Base-by-base conservation (phyloP, 2,329 filamentous ascomycete genomes). In the Monosporascus sp. region DNA sequence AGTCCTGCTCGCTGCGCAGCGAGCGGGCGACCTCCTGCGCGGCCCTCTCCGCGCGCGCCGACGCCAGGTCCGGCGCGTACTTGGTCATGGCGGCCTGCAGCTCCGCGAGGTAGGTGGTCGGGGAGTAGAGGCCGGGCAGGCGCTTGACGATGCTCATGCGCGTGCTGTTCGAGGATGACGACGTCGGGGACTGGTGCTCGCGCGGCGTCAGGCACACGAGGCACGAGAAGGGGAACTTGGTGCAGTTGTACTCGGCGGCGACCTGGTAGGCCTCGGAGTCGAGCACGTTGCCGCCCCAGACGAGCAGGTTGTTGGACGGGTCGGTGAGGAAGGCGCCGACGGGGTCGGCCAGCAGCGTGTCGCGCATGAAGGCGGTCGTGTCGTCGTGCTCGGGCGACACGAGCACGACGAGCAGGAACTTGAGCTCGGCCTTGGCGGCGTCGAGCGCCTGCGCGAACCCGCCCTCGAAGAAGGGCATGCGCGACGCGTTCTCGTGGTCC, bases 211-310 rank as follows among this genome's bases (percentile, higher is more conserved):
- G 87, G 53, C 91, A 92, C 28, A 97, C 86, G 3, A 97, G 72
- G 15, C 87, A 90, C 0, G 88, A 86, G 68, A 96, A 97, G 9
- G 94, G 94, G 64, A 94, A 97, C 67, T 95, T 96, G 55, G 90
- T 96, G 70, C 89, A 94, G 61, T 86, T 86, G 58, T 97, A 84
- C 46, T 92, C 91, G 14, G 83, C 81, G n/a, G 91, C 85, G 41
- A 97, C 91, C 68, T 97, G 91, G 70, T 95, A 97, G 5, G 93
- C 90, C 73, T 99, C 94, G 3, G 91, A 88, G 68, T 99, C 94
- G 58, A 91, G 84, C 1, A 97, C 88, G 61, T 91, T 96, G 47
- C 94, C 94, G 41, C 88, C 91, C 94, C 94, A 99, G 3, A 99
- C 72, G 37, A 97, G 76, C 31, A 97, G 82, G 65, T 93, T 88